A percentile compares a stretch with the other conserved stretches of the same genome.
These are phyloP conservation scores for Cladosporium oxysporum DNA, from an alignment of 2,329 filamentous ascomycete species.

Conservation along the genomic window DNA sequence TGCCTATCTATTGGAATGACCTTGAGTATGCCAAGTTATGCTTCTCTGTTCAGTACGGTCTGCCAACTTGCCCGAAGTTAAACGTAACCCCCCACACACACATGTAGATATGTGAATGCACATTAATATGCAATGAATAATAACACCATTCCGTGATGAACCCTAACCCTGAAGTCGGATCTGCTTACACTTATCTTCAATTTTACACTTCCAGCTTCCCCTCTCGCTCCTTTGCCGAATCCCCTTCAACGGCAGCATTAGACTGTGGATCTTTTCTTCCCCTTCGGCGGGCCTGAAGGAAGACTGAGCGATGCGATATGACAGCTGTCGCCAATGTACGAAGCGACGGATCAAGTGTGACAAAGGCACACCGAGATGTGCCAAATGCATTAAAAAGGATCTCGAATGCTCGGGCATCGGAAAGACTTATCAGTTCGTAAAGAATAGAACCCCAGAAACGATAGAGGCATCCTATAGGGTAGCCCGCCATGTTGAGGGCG, in stretches of 20 bases:
- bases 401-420: conserved; percentile 44
- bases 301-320: conserved; percentile 21
- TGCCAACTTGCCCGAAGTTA: background rate
- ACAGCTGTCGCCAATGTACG: conserved; percentile 43
- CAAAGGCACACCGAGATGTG: conserved; percentile 42
- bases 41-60: background rate
- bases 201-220: background rate
- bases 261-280: background rate
- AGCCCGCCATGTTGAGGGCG: background rate
- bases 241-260: background rate
- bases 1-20: background rate
- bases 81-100: background rate
- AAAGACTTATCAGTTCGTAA: conserved; percentile 42
- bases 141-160: background rate
- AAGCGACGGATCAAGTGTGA: conserved; percentile 44
- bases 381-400: conserved; percentile 43
- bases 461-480: background rate
- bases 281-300: background rate
- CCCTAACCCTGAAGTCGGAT: background rate
- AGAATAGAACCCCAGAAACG: conserved; percentile 21
- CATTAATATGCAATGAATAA: background rate
- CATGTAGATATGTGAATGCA: background rate
- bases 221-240: background rate
- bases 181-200: background rate
- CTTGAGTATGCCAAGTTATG: background rate